Evolutionary conservation across 768 basidiomycete species (phyloP), one percentile per base, ranked within the genome.

Genomic region (Dioszegia aurantiaca): DNA sequence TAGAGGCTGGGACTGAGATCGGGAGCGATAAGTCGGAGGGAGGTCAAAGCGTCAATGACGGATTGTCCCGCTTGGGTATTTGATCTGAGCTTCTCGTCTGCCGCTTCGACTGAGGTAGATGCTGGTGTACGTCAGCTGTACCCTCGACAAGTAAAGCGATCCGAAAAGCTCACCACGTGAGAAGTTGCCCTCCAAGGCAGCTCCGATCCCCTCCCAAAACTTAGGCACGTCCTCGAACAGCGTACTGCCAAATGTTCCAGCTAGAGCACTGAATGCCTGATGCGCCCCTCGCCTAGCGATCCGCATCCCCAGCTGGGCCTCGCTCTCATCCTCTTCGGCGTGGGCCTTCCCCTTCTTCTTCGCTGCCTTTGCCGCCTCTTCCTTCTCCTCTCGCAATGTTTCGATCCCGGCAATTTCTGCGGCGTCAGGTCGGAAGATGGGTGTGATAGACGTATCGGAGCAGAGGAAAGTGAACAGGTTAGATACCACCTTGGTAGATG

Each of bases 391-490:
- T 37, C 66, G 60, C 68, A 92, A 85, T 1, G 90, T 89, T 19
- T 94, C 79, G 37, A 97, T 88, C 0, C 88, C 91, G 17, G 87
- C 83, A 0, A 37, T 30, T 3, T 61, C 45, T 0, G 37, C 31
- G 5, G 46, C 0, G 6, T 46, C 79, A 67, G 82, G 83, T 1
- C 86, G 82, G 72, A 98, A 98, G 1, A 94, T 86, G 2, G 95
- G 95, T 0, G 92, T 95, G 54, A 87, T 83, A 40, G 87, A 85
- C 8, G 83, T 81, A 73, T 99, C 95, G 68, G 91, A 89, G 71
- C 94, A 98, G 4, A 98, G 80, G 78, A 98, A 98, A 0, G 90
- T 92, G 79, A 90, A 94, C 8, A 98, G 83, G 73, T 99, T 99
- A 79, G 90, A 91, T 62, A 98, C 85, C 56, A 99, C 90, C 80